phyloP scores from a whole-genome alignment of 306 rosid genomes.

The Myrica gale region DNA sequence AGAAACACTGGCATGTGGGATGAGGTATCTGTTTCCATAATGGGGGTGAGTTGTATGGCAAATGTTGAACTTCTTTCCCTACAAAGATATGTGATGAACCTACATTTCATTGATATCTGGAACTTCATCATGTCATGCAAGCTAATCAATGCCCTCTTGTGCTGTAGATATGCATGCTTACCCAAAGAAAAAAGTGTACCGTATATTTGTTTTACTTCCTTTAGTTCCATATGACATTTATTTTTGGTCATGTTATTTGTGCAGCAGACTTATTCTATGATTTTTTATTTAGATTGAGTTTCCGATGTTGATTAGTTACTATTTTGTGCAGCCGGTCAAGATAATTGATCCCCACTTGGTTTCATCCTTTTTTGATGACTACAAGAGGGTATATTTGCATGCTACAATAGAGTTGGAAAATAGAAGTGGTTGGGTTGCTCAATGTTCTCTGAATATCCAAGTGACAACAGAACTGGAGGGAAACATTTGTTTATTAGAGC shows the following conservation, averaged over 20 bases:
- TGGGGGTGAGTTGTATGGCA: slow-evolving; percentile 72
- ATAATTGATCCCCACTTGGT: slow-evolving; percentile 92
- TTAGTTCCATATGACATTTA: slow-evolving; percentile 10
- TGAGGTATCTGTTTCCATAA: slow-evolving; percentile 71
- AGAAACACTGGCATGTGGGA: slow-evolving; percentile 99
- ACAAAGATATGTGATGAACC: not conserved
- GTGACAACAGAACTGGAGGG: slow-evolving; percentile 72
- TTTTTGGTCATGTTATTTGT: slow-evolving; percentile 11
- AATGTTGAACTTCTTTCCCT: slow-evolving; percentile 20
- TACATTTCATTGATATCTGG: not conserved
- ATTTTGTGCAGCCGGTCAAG: slow-evolving; percentile 84
- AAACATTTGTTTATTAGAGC: slow-evolving; percentile 61
- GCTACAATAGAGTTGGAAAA: slow-evolving; percentile 75
- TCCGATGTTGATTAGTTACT: not conserved
- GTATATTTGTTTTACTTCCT: slow-evolving; percentile 15
- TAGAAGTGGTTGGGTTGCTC: slow-evolving; percentile 60
- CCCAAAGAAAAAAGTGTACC: slow-evolving; percentile 5
- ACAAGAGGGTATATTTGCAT: slow-evolving; percentile 76
- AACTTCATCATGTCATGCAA: not conserved
- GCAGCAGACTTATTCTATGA: slow-evolving; percentile 26
- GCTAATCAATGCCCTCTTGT: not conserved
- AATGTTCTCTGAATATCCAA: slow-evolving; percentile 80
- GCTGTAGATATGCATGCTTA: slow-evolving; percentile 2
- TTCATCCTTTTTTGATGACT: slow-evolving; percentile 73
- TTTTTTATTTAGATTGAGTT: slow-evolving; percentile 15